Conservation (phyloP, 352 stramenopile genomes). For the Globisporangium irregulare region DNA sequence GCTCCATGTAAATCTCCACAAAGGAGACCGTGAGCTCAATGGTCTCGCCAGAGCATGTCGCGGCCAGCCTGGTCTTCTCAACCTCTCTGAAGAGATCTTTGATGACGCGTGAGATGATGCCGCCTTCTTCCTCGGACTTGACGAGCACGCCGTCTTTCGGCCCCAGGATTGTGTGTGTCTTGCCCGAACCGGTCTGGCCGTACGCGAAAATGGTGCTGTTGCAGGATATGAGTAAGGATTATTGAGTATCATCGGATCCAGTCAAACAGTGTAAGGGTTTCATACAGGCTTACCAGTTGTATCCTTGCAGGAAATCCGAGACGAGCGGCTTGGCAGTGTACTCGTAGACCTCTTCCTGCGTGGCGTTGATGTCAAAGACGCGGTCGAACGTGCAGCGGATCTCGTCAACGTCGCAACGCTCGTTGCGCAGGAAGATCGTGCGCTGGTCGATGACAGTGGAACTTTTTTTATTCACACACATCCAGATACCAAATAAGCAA, state of each 20-base stretch:
- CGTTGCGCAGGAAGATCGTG: constrained; percentile 59
- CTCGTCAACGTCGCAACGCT: constrained; percentile 70
- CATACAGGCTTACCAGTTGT: constrained; percentile 49
- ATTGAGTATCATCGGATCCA: neutral
- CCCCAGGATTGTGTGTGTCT: constrained; percentile 72
- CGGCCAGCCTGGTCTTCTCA: constrained; percentile 19
- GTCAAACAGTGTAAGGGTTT: neutral
- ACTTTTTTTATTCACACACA: constrained; percentile 18
- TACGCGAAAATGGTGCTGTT: constrained; percentile 55
- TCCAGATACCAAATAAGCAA: neutral
- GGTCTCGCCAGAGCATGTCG: neutral
- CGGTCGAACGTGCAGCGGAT: constrained; percentile 73
- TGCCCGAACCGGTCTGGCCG: constrained; percentile 48
- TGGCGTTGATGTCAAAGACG: constrained; percentile 60
- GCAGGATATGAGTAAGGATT: neutral
- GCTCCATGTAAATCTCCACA: constrained; percentile 90
- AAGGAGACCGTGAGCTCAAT: constrained; percentile 70
- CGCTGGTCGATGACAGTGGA: constrained; percentile 57
- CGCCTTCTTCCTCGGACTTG: constrained; percentile 55
- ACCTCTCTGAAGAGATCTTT: constrained; percentile 49
- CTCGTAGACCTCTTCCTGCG: constrained; percentile 67
- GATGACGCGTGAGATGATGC: constrained; percentile 60
- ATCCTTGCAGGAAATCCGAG: constrained; percentile 63
- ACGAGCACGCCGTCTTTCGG: constrained; percentile 59
- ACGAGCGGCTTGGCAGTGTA: constrained; percentile 64